Base-by-base conservation (phyloP, 768 basidiomycete species). In the Tephrocybe rancida region DNA sequence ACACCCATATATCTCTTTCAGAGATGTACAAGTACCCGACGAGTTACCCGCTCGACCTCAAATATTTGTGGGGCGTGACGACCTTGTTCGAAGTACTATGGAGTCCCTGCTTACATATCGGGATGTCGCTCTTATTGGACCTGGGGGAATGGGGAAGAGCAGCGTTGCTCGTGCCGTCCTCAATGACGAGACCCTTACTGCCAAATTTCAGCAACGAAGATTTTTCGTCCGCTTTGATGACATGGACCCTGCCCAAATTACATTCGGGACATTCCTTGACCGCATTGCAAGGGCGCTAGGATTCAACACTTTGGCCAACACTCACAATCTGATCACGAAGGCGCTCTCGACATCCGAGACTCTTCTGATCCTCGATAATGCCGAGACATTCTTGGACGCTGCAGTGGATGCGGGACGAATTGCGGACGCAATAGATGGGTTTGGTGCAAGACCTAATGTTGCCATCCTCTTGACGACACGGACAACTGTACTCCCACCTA, bases 351-450 rank as follows among this genome's bases (percentile, higher is more conserved):
- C 34, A 26, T 44, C 48, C 3, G 22, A 55, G 10, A 44, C 25
- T 8, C 55, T 60, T 7, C 48, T 59, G 29, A 41, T 56, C 3
- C 55, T 60, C 13, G 59, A 60, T 35, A 60, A 60, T 29, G 58
- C 54, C 1, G 58, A 59, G 25, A 59, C 46, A 6, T 59, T 59
- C 44, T 22, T 56, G 16, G 58, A 59, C 32, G 54, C 54, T 11
- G 54, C 37, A 5, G 13, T 13, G 3, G 58, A 59, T 56, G 35
- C 54, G 2, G 47, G 47, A 10, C 32, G 29, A 5, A 59, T 59
- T 3, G 48, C 51, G 3, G 44, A 45, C 2, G 27, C 37, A 2
- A 56, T 59, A 10, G 52, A 56, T 41, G 52, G 49, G 0, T 50
- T 59, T 30, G 55, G 54, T 29, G 50, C 46, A 0, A 24, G 45